phyloP scores from a whole-genome alignment of 257 asterid species.

The Solanum sparsipilum region DNA sequence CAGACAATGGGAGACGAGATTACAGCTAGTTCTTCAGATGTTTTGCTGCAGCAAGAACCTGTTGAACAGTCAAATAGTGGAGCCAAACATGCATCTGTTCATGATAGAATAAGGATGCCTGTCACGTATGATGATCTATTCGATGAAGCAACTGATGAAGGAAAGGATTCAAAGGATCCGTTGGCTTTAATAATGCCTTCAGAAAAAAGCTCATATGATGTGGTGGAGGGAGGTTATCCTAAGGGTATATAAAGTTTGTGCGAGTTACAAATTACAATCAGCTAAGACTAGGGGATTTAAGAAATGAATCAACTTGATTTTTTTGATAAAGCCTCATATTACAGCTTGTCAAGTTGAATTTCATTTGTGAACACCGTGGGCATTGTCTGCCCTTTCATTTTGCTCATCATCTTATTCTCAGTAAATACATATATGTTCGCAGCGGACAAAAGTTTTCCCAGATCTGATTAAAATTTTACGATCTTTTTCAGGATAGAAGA shows the following conservation, averaged over 20 bases:
- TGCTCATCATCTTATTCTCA: background rate
- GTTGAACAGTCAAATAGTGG: conserved; percentile 9
- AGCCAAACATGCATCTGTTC: conserved; percentile 42
- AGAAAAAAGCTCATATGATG: background rate
- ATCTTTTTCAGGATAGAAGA: background rate
- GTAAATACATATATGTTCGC: background rate
- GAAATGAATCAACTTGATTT: background rate
- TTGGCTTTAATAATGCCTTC: background rate
- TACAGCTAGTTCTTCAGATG: conserved; percentile 2
- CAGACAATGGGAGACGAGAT: background rate
- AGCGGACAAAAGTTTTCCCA: no score
- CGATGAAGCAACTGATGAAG: conserved; percentile 2
- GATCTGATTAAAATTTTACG: background rate
- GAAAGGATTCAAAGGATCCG: conserved; percentile 17
- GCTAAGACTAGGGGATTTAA: background rate
- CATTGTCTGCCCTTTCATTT: background rate
- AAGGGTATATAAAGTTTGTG: background rate
- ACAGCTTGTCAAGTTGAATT: background rate
- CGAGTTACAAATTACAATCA: background rate
- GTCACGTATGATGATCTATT: conserved; percentile 64
- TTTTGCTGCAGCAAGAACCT: conserved; percentile 13
- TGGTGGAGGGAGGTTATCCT: background rate
- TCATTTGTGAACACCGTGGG: background rate
- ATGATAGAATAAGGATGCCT: conserved; percentile 61
- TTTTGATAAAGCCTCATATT: background rate